Conservation (phyloP, 352 stramenopile genomes). For the Pythium myriotylum region DNA sequence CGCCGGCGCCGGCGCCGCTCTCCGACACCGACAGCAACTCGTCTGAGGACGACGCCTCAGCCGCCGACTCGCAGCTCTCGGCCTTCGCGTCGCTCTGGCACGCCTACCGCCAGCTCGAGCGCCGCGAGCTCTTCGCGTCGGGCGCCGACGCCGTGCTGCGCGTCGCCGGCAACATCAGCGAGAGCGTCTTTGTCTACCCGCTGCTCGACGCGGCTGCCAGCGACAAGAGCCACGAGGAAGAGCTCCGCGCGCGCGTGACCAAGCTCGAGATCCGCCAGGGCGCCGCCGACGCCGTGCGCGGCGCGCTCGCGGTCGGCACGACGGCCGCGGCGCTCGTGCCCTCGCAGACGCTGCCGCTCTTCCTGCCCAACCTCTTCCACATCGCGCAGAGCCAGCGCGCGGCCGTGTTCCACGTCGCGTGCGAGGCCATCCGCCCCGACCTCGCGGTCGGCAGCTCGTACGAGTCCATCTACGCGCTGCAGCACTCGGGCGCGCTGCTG, state of each 20-base stretch:
- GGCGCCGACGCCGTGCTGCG: slow-evolving; percentile 55
- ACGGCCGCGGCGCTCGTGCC: slow-evolving; percentile 55
- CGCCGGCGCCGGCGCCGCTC: slow-evolving; percentile 21
- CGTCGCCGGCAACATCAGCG: slow-evolving; percentile 57
- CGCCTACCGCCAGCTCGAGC: slow-evolving; percentile 41
- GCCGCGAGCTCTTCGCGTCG: slow-evolving; percentile 54
- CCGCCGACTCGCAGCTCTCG: slow-evolving; percentile 12
- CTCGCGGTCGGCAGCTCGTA: slow-evolving; percentile 63
- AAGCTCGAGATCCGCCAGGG: slow-evolving; percentile 62
- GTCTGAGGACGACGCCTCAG: background rate
- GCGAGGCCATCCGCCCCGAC: slow-evolving; percentile 55
- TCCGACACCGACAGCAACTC: slow-evolving; percentile 25
- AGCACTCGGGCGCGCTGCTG: slow-evolving; percentile 73
- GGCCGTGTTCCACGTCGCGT: slow-evolving; percentile 69
- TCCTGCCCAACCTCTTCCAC: slow-evolving; percentile 71
- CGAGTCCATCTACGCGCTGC: slow-evolving; percentile 62
- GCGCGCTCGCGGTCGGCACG: slow-evolving; percentile 56
- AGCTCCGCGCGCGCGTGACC: slow-evolving; percentile 56
- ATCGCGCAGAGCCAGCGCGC: slow-evolving; percentile 43
- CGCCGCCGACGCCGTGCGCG: slow-evolving; percentile 58
- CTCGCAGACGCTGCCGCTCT: slow-evolving; percentile 76
- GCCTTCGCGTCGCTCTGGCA: slow-evolving; percentile 30
- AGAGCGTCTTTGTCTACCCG: slow-evolving; percentile 71
- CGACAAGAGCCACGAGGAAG: slow-evolving; percentile 18
- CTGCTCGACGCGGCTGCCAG: slow-evolving; percentile 34